Base-by-base conservation (phyloP, 2,329 filamentous ascomycete genomes). In the Phaeosphaeriaceae sp. region DNA sequence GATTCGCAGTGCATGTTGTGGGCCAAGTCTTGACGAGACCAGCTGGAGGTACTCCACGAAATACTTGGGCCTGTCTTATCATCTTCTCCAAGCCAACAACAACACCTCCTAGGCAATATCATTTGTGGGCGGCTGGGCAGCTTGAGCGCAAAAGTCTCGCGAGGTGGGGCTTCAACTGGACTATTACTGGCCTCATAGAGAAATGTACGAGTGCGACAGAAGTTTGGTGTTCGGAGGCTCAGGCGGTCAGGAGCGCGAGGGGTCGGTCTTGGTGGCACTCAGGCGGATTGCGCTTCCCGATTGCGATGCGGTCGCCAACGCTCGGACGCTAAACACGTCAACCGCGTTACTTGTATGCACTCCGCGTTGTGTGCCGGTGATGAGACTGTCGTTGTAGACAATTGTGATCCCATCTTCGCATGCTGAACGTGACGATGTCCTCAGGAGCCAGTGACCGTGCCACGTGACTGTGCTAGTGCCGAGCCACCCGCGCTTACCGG, bases 271-370 rank as follows among this genome's bases (percentile, higher is more conserved):
- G 55, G 58, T 66, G 64, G 64, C 68, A 61, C 65, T 64, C 67
- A 66, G 63, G 64, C 55, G 50, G 60, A 52, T 53, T 62, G 54
- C 43, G 57, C 57, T 57, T 60, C 61, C 59, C 59, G 56, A 32
- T 52, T 51, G 54, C 63, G 64, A 69, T 64, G 66, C 69, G 60
- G 59, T 63, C 60, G 67, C 61, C 65, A 66, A 59, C 61, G 60
- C 56, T 61, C 59, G 69, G 49, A 50, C 62, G 62, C 66, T 60
- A 64, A 51, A 54, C 64, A 66, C 58, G 60, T 63, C 65, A 62
- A 63, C 58, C 65, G 58, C 64, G 56, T 63, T 56, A 46, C 54
- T 58, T 63, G 58, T 62, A 47, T 52, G 48, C 49, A 53, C 48
- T 21, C 46, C 35, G 22, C 21, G 2, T 40, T n/a, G 15, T 7